These are phyloP conservation scores for Atkinsonella texensis DNA, from an alignment of 2,329 filamentous ascomycete species.

Conservation along the genomic window DNA sequence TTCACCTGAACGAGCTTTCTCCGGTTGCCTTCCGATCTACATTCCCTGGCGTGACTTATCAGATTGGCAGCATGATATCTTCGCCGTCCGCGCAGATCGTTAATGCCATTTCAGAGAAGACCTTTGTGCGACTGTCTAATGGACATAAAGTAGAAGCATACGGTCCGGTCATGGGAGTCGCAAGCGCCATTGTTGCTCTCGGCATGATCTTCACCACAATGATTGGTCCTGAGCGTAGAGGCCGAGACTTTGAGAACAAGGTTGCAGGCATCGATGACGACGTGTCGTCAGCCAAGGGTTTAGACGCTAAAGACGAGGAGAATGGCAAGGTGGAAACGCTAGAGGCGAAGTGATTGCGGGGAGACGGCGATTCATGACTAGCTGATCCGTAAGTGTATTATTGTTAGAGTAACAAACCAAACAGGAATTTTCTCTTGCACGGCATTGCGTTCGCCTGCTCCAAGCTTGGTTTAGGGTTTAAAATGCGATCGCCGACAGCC, in stretches of 20 bases:
- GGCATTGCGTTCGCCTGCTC: no score
- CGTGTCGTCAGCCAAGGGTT: constrained; percentile 14
- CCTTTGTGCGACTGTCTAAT: constrained; percentile 37
- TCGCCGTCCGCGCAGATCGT: constrained; percentile 66
- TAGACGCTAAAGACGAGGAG: constrained; percentile 19
- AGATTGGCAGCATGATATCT: constrained; percentile 64
- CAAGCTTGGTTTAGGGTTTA: no score
- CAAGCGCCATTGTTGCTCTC: constrained; percentile 61
- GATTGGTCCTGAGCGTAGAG: constrained; percentile 63
- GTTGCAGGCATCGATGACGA: constrained; percentile 24
- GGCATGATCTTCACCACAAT: constrained; percentile 58
- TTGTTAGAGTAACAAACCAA: no score
- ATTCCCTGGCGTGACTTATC: constrained; percentile 61
- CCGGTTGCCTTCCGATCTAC: constrained; percentile 58
- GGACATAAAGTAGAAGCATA: constrained; percentile 56
- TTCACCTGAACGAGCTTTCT: constrained; percentile 63
- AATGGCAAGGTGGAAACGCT: constrained; percentile 13
- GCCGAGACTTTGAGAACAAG: constrained; percentile 54
- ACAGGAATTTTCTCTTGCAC: neutral
- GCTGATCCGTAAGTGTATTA: no score
- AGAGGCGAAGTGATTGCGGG: constrained; percentile 2
- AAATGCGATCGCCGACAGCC: no score
- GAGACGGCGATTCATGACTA: neutral
- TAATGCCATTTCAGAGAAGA: constrained; percentile 57
- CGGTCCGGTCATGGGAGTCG: constrained; percentile 63